Percentiles rank a stretch among this genome's conserved stretches.
phyloP scores from a whole-genome alignment of 2,329 filamentous ascomycete genomes.

The Davidsoniella neocaledoniae region DNA sequence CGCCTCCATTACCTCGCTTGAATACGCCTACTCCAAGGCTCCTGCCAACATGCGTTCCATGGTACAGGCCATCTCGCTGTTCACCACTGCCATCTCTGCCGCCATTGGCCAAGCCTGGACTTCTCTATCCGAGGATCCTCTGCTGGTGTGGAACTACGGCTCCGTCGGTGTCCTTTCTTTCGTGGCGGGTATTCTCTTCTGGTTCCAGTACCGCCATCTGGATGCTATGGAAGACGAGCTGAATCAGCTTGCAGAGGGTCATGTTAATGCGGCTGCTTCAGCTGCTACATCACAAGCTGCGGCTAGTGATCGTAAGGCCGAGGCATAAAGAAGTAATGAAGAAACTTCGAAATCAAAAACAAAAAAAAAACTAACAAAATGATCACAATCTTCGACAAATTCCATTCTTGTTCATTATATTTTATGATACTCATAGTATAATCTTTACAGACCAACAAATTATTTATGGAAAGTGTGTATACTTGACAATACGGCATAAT shows the following conservation, averaged over 20 bases:
- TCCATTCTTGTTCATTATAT: too few relatives aligned
- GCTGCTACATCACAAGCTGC: too few relatives aligned
- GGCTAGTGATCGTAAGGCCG: too few relatives aligned
- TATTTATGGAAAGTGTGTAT: too few relatives aligned
- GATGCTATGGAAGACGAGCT: conserved; percentile 50
- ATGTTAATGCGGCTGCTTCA: conserved; percentile 12
- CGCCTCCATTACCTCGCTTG: conserved; percentile 40
- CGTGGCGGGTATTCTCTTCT: conserved; percentile 49
- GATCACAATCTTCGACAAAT: background rate
- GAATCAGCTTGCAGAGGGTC: conserved; percentile 35
- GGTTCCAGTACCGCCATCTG: conserved; percentile 44
- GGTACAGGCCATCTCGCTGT: conserved; percentile 49
- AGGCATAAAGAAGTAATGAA: background rate
- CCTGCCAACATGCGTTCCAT: conserved; percentile 62
- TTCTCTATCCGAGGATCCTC: conserved; percentile 35
- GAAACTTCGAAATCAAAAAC: background rate
- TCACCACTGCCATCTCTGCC: conserved; percentile 51
- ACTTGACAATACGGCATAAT: background rate
- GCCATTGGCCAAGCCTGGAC: conserved; percentile 46
- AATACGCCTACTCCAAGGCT: conserved; percentile 63
- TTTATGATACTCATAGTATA: background rate
- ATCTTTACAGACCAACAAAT: background rate
- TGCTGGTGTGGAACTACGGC: conserved; percentile 59
- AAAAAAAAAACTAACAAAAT: background rate
- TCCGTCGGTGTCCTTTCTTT: conserved; percentile 48